A percentile compares a stretch with the other conserved stretches of the same genome.
These are phyloP conservation scores for Mortierella sp. DNA, from an alignment of 371 early-diverging fungal species.

Conservation along the genomic window DNA sequence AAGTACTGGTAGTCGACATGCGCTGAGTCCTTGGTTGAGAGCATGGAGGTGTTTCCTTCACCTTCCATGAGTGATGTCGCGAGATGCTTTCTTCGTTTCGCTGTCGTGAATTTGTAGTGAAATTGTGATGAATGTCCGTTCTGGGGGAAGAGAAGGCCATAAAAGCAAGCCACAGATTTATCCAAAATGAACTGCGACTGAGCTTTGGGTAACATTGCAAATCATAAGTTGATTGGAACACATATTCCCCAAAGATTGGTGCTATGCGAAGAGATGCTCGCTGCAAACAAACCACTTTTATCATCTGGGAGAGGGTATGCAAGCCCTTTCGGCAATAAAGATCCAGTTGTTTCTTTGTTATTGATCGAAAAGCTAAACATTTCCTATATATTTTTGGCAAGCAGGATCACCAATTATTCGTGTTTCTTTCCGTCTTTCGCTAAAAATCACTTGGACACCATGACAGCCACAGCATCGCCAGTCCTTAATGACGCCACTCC, in stretches of 20 bases:
- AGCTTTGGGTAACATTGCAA: too few species aligned
- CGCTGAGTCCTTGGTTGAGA: not conserved
- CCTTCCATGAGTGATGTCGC: not conserved
- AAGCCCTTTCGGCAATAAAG: too few species aligned
- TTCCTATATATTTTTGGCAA: too few species aligned
- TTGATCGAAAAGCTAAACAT: too few species aligned
- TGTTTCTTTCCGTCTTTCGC: not conserved
- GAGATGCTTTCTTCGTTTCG: not conserved
- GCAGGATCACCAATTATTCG: too few species aligned
- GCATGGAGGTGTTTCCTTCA: not conserved
- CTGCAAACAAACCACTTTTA: too few species aligned
- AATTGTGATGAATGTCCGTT: not conserved
- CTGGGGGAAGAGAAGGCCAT: not conserved
- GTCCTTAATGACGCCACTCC: not conserved
- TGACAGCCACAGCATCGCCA: not conserved
- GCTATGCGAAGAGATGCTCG: too few species aligned
- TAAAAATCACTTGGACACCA: not conserved
- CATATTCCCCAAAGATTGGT: too few species aligned
- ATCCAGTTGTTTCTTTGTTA: too few species aligned
- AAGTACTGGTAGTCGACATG: slow-evolving; percentile 29
- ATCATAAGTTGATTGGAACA: too few species aligned
- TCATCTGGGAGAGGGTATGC: too few species aligned
- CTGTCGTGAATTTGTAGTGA: not conserved
- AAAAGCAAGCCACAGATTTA: not conserved
- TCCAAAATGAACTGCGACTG: too few species aligned